These are phyloP conservation scores for Melampsora larici-populina DNA, from an alignment of 1,284 basidiomycete species.

Conservation along the genomic window DNA sequence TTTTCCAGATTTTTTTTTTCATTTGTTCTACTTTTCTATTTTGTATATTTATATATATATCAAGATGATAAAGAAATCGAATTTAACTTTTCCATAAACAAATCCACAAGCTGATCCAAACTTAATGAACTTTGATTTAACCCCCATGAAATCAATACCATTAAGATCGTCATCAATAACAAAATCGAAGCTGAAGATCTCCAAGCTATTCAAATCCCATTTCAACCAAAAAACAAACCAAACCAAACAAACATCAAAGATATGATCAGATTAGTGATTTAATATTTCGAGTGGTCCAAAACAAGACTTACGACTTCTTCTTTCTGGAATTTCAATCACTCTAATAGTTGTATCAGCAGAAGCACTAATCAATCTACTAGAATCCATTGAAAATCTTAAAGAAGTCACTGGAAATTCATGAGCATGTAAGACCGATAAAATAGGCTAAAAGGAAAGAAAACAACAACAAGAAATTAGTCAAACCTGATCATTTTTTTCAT, in stretches of 20 bases:
- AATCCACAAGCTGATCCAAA: too few relatives aligned
- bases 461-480: not conserved
- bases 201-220: not conserved
- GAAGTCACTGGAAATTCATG: slow-evolving; percentile 93
- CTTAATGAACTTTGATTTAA: too few relatives aligned
- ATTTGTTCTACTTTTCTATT: too few relatives aligned
- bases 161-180: not conserved
- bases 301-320: not conserved
- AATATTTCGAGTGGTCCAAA: not conserved
- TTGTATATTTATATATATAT: too few relatives aligned
- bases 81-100: too few relatives aligned
- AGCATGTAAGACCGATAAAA: slow-evolving; percentile 81
- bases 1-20: too few relatives aligned
- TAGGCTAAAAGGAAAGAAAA: slow-evolving; percentile 61
- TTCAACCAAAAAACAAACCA: not conserved
- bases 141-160: not conserved
- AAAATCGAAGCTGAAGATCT: not conserved
- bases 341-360: slow-evolving; percentile 88
- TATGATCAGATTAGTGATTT: not conserved
- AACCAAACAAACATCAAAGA: not conserved
- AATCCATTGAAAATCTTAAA: slow-evolving; percentile 78
- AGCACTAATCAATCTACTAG: slow-evolving; percentile 78
- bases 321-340: slow-evolving; percentile 67
- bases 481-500: too few relatives aligned
- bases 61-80: too few relatives aligned